These are phyloP conservation scores for Sambucus nigra DNA, from an alignment of 129 eudicot genomes.

Conservation along the genomic window DNA sequence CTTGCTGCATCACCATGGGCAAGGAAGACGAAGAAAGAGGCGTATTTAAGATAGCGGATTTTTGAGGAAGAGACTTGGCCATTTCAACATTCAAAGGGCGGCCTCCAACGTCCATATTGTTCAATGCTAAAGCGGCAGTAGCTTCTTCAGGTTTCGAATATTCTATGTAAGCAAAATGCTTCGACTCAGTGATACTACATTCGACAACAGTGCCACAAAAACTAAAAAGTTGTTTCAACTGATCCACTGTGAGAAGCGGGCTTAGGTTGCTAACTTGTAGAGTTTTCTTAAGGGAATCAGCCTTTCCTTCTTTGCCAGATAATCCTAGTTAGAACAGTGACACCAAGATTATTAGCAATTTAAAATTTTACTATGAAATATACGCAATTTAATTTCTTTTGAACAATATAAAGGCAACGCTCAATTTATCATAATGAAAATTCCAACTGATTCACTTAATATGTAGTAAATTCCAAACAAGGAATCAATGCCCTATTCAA, in stretches of 20 bases:
- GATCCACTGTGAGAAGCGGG: slow-evolving; percentile 83
- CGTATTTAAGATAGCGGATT: slow-evolving; percentile 39
- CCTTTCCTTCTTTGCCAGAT: slow-evolving; percentile 40
- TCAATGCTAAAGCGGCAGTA: slow-evolving; percentile 73
- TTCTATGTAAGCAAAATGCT: slow-evolving; percentile 91
- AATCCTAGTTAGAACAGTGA: slow-evolving; percentile 21
- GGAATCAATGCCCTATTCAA: too few species aligned
- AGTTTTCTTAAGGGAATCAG: slow-evolving; percentile 63
- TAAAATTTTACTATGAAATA: too few species aligned
- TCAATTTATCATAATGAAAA: too few species aligned
- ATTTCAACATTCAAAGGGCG: slow-evolving; percentile 97
- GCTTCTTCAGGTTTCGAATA: slow-evolving; percentile 93
- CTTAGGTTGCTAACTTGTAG: slow-evolving; percentile 96
- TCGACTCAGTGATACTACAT: slow-evolving; percentile 77
- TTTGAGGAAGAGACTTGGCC: slow-evolving; percentile 91
- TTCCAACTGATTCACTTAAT: too few species aligned
- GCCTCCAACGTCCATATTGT: slow-evolving; percentile 85
- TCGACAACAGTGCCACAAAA: slow-evolving; percentile 84
- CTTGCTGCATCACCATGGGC: slow-evolving; percentile 94
- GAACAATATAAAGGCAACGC: too few species aligned
- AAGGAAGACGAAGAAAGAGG: slow-evolving; percentile 53
- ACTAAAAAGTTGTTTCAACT: slow-evolving; percentile 80
- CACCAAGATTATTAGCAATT: too few species aligned
- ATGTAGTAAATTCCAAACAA: too few species aligned
- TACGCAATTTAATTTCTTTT: too few species aligned